Conservation (phyloP, 345 rosid genomes). For the Arabidopsis thaliana region DNA sequence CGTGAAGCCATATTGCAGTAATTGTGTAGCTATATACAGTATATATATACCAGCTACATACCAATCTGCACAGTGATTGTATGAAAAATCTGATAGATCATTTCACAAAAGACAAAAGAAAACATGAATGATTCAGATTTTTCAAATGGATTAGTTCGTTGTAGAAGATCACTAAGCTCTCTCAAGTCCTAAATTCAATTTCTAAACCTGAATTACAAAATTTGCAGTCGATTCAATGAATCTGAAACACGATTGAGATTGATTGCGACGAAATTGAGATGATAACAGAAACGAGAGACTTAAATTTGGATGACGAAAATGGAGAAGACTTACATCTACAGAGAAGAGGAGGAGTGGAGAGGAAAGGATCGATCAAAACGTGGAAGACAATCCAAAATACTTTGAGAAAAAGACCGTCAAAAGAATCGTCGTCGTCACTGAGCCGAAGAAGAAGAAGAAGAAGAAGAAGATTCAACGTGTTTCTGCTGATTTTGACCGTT, state of each 20-base stretch:
- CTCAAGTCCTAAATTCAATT: background rate
- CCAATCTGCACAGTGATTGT: conserved; percentile 37
- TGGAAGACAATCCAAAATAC: background rate
- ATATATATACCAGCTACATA: conserved; percentile 28
- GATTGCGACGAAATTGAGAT: conserved; percentile 31
- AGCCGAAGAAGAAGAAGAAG: conserved; percentile 10
- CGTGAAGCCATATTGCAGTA: conserved; percentile 66
- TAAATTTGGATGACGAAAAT: conserved; percentile 11
- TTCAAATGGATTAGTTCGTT: background rate
- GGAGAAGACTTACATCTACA: conserved; percentile 42
- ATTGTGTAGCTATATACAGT: conserved; percentile 28
- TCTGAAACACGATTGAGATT: conserved; percentile 13
- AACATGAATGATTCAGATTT: background rate
- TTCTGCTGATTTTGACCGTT: conserved; percentile 41
- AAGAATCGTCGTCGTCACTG: conserved; percentile 38
- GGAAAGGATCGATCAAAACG: conserved; percentile 35
- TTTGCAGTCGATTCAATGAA: conserved; percentile 6
- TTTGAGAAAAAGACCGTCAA: conserved; percentile 16
- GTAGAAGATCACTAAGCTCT: background rate
- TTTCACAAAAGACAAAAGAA: background rate
- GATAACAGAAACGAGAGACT: background rate
- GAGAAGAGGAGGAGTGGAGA: background rate
- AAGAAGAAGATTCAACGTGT: conserved; percentile 29
- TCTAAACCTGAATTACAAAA: background rate
- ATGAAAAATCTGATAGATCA: background rate